phyloP scores from a whole-genome alignment of 345 rosid genomes.

The Arabidopsis suecica region DNA sequence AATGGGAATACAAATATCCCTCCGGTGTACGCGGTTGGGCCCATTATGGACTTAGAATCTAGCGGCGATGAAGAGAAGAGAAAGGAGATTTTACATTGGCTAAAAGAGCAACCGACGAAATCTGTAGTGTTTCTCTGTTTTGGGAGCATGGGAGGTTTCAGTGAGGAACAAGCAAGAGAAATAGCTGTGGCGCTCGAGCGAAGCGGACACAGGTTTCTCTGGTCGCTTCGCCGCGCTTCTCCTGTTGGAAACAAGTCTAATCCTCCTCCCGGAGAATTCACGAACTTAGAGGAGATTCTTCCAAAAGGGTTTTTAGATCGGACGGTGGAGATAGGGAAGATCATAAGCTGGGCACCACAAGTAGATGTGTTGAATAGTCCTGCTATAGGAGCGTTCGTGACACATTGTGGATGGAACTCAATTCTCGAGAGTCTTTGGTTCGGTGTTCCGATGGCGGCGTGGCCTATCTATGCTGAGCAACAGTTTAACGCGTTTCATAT shows the following conservation, averaged over 20 bases:
- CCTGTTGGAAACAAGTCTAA: background rate
- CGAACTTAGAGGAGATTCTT: slow-evolving; percentile 38
- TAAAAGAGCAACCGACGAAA: slow-evolving; percentile 51
- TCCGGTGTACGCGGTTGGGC: slow-evolving; percentile 57
- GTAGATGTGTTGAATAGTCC: slow-evolving; percentile 44
- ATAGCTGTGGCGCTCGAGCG: slow-evolving; percentile 54
- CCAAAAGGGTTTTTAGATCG: slow-evolving; percentile 55
- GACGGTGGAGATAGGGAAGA: slow-evolving; percentile 46
- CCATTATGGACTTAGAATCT: slow-evolving; percentile 47
- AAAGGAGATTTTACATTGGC: slow-evolving; percentile 51
- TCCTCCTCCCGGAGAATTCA: slow-evolving; percentile 38
- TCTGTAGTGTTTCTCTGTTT: slow-evolving; percentile 72
- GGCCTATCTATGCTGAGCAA: slow-evolving; percentile 62
- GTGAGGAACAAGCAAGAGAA: slow-evolving; percentile 53
- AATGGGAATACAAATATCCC: slow-evolving; percentile 12
- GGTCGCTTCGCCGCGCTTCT: slow-evolving; percentile 55
- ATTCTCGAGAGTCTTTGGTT: slow-evolving; percentile 65
- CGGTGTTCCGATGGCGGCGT: slow-evolving; percentile 56
- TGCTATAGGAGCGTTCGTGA: slow-evolving; percentile 58
- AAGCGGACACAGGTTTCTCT: slow-evolving; percentile 56
- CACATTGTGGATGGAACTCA: slow-evolving; percentile 81
- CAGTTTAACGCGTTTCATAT: slow-evolving; percentile 59
- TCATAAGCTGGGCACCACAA: slow-evolving; percentile 67
- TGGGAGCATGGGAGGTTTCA: slow-evolving; percentile 67
- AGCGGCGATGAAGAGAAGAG: background rate